Percentiles rank a stretch among this genome's conserved stretches.
These are phyloP conservation scores for Eimeria acervulina DNA, from an alignment of 169 alveolate genomes.

Conservation along the genomic window DNA sequence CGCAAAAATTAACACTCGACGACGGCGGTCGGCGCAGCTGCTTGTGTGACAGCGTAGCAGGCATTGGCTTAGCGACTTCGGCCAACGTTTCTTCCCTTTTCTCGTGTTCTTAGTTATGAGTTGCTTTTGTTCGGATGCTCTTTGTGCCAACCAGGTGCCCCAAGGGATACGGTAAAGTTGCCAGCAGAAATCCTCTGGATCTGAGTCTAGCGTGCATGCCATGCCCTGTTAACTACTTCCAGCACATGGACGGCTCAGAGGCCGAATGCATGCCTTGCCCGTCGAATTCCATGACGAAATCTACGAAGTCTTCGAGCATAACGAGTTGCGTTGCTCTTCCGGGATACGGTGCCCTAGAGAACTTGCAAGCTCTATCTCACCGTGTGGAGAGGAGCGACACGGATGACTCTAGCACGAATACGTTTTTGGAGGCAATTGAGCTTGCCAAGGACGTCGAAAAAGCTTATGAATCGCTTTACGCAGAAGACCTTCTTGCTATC, in stretches of 20 bases:
- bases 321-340: conserved; percentile 80
- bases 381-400: conserved; percentile 15
- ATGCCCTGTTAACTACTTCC: conserved; percentile 81
- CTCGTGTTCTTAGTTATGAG: background rate
- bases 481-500: conserved; percentile 48
- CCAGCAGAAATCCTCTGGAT: conserved; percentile 78
- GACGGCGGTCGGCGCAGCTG: background rate
- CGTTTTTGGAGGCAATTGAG: conserved; percentile 65
- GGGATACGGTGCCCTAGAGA: conserved; percentile 73
- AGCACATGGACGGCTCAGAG: conserved; percentile 78
- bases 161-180: conserved; percentile 73
- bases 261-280: conserved; percentile 82
- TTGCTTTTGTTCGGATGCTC: too few species aligned
- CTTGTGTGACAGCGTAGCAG: background rate
- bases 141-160: conserved; percentile 78
- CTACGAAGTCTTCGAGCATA: conserved; percentile 73
- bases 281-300: conserved; percentile 63
- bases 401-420: conserved; percentile 15
- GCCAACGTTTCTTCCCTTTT: background rate
- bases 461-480: conserved; percentile 10
- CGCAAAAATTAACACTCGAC: background rate
- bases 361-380: conserved; percentile 42
- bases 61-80: background rate
- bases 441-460: conserved; percentile 71
- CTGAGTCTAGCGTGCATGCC: conserved; percentile 51